Percentiles rank a stretch among this genome's conserved stretches.
Evolutionary conservation across 495 filamentous ascomycete species (phyloP).

Genomic region (Filosporella fistucella): DNA sequence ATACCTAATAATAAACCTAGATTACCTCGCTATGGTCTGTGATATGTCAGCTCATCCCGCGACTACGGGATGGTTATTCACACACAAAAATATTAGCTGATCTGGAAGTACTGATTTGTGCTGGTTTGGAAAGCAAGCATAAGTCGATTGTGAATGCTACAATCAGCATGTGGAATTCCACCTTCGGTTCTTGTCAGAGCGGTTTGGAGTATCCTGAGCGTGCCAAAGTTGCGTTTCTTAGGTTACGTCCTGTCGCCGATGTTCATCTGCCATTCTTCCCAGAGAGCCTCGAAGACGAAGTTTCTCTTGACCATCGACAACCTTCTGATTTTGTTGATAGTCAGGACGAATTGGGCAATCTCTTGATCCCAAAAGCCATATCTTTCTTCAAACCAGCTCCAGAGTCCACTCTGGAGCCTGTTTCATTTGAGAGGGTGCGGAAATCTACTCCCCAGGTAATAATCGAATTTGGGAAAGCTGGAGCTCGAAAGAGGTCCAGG

Average conservation of each 20-base stretch:
- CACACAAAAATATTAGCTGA: constrained; percentile 36
- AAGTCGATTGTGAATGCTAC: constrained; percentile 46
- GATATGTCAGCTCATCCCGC: constrained; percentile 25
- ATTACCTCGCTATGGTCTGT: constrained; percentile 38
- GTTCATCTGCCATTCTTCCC: constrained; percentile 42
- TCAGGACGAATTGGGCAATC: constrained; percentile 9
- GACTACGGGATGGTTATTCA: background rate
- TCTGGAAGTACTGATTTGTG: constrained; percentile 48
- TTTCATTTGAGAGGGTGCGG: background rate
- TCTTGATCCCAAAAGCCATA: background rate
- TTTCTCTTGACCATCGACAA: constrained; percentile 12
- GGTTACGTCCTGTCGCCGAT: constrained; percentile 39
- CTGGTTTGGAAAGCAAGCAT: constrained; percentile 53
- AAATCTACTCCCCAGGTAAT: constrained; percentile 18
- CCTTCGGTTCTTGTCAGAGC: constrained; percentile 41
- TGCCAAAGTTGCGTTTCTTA: constrained; percentile 44
- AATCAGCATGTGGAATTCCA: constrained; percentile 55
- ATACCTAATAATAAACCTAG: constrained; percentile 9
- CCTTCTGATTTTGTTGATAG: constrained; percentile 9
- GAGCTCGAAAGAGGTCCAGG: constrained; percentile 21
- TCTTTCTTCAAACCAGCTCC: constrained; percentile 2
- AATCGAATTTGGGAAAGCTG: constrained; percentile 20
- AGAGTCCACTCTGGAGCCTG: background rate
- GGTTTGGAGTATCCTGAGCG: constrained; percentile 38
- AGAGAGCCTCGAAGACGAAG: constrained; percentile 28